phyloP scores from a whole-genome alignment of 225 moss, liverwort and hornwort genomes.

The Thuidium tamariscinum region DNA sequence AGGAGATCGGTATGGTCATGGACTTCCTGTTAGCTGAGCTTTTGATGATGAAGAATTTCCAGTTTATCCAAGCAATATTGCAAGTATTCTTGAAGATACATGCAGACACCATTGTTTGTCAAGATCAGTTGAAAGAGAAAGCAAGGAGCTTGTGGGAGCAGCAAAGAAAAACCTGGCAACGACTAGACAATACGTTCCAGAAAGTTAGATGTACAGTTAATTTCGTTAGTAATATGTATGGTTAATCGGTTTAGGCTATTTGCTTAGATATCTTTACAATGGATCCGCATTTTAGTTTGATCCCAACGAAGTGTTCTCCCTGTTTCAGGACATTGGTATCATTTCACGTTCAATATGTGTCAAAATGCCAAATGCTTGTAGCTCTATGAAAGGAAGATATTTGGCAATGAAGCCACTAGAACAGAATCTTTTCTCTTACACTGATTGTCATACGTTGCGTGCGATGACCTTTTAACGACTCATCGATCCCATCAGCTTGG shows the following conservation, averaged over 20 bases:
- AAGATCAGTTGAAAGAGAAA: constrained; percentile 56
- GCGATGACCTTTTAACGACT: background rate
- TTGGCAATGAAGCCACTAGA: background rate
- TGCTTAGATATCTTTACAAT: background rate
- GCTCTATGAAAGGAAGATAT: background rate
- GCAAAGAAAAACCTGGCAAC: constrained; percentile 70
- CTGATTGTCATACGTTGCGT: background rate
- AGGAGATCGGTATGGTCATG: constrained; percentile 62
- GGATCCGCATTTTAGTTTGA: background rate
- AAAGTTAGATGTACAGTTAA: constrained; percentile 73
- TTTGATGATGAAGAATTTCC: constrained; percentile 66
- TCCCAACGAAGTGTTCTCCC: background rate
- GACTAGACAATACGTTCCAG: constrained; percentile 75
- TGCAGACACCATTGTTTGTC: constrained; percentile 55
- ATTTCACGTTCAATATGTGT: background rate
- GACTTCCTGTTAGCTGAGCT: constrained; percentile 74
- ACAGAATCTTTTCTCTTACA: background rate
- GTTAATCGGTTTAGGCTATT: background rate
- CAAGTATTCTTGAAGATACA: constrained; percentile 90
- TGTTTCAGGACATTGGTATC: background rate
- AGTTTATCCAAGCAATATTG: constrained; percentile 77
- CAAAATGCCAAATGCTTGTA: background rate
- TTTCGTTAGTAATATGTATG: constrained; percentile 55
- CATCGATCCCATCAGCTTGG: no score
- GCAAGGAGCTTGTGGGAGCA: constrained; percentile 54